These are phyloP conservation scores for Plasmopara muralis DNA, from an alignment of 352 stramenopile genomes.

Conservation along the genomic window DNA sequence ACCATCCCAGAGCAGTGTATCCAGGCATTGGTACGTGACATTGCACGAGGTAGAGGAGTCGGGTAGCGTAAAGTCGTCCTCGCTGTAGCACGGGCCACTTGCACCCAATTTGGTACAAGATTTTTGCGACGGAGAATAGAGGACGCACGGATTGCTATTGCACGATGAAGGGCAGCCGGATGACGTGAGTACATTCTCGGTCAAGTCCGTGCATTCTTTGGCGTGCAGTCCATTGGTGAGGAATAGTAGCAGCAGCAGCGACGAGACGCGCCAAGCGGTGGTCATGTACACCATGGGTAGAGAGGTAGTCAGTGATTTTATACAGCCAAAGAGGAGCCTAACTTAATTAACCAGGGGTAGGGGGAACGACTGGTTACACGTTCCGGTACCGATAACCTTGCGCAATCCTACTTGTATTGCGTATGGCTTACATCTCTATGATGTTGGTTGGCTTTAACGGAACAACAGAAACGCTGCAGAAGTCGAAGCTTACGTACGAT, in stretches of 20 bases:
- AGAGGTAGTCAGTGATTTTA: constrained; percentile 1
- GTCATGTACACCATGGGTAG: constrained; percentile 2
- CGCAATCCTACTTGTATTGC: too few relatives aligned
- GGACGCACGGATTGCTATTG: constrained; percentile 31
- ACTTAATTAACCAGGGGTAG: constrained; percentile 14
- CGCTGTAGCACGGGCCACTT: constrained; percentile 30
- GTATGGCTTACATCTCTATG: too few relatives aligned
- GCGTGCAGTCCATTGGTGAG: constrained; percentile 2
- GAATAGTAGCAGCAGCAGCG: constrained; percentile 17
- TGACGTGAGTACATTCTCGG: constrained; percentile 46
- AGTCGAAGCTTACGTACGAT: too few relatives aligned
- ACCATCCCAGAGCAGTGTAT: constrained; percentile 31
- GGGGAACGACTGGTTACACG: background rate
- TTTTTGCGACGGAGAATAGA: constrained; percentile 39
- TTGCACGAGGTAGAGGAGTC: constrained; percentile 26
- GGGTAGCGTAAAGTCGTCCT: constrained; percentile 22
- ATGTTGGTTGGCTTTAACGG: too few relatives aligned
- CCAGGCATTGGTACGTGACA: constrained; percentile 53
- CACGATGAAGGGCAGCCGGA: constrained; percentile 35
- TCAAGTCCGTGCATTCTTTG: constrained; percentile 33
- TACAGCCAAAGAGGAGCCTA: constrained; percentile 11
- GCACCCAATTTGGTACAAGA: constrained; percentile 23
- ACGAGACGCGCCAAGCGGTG: constrained; percentile 8
- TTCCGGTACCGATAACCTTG: too few relatives aligned
- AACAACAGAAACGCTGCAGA: too few relatives aligned